Evolutionary conservation across 1,139 yeast species (phyloP).

Genomic region (Kodamaea fungicola): DNA sequence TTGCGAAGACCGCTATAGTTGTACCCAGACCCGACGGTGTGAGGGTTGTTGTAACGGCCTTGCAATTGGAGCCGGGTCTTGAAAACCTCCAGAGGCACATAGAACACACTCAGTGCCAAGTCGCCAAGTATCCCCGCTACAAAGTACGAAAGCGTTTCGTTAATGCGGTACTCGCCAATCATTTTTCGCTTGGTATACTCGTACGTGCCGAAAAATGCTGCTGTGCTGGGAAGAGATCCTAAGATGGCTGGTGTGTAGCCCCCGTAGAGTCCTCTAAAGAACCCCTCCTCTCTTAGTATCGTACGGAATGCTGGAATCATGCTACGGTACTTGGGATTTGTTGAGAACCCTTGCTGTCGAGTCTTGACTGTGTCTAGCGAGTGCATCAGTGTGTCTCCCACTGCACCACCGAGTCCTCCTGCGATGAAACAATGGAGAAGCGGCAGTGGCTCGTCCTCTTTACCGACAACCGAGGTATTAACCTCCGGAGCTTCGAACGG

Average conservation of each 20-base stretch:
- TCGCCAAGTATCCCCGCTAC: constrained; percentile 90
- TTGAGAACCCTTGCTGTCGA: constrained; percentile 89
- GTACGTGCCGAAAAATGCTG: constrained; percentile 87
- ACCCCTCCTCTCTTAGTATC: constrained; percentile 77
- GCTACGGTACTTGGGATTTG: constrained; percentile 60
- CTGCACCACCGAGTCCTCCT: constrained; percentile 92
- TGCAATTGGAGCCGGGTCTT: constrained; percentile 91
- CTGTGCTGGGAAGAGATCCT: constrained; percentile 92
- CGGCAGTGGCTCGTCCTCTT: constrained; percentile 27
- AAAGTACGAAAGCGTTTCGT: constrained; percentile 78
- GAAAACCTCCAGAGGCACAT: constrained; percentile 96
- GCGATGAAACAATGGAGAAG: constrained; percentile 71
- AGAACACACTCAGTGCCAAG: constrained; percentile 81
- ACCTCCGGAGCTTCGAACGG: constrained; percentile 24
- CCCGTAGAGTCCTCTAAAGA: constrained; percentile 80
- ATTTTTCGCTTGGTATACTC: constrained; percentile 73
- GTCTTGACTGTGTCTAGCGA: constrained; percentile 95
- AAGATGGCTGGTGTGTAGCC: constrained; percentile 90
- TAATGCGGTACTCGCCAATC: constrained; percentile 60
- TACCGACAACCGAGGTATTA: background rate
- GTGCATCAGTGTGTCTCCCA: constrained; percentile 93
- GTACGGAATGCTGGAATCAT: constrained; percentile 70
- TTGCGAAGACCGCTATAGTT: constrained; percentile 71
- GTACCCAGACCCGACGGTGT: constrained; percentile 73
- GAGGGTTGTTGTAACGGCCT: constrained; percentile 79